A percentile compares a stretch with the other conserved stretches of the same genome.
Evolutionary conservation across 225 moss, liverwort and hornwort species (phyloP).

Genomic region (Marchantia polymorpha): DNA sequence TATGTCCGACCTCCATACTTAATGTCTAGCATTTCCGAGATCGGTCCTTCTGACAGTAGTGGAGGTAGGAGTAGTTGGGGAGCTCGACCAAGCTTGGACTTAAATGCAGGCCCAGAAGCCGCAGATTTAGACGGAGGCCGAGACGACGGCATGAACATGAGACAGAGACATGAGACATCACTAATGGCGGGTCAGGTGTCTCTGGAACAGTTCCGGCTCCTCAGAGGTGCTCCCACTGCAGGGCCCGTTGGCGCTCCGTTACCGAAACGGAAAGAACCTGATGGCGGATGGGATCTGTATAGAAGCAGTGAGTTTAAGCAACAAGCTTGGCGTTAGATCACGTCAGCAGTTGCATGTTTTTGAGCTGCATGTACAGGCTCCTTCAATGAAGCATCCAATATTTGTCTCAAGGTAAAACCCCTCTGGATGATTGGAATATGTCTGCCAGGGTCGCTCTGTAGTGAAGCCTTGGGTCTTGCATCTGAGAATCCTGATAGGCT

Average conservation of each 20-base stretch:
- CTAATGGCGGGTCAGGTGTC: conserved; percentile 29
- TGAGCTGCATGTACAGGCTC: conserved; percentile 73
- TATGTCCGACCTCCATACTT: conserved; percentile 47
- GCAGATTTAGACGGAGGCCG: conserved; percentile 63
- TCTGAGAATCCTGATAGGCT: background rate
- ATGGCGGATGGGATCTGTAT: conserved; percentile 78
- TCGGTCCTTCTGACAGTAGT: conserved; percentile 49
- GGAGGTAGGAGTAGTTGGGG: conserved; percentile 48
- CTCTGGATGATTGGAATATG: conserved; percentile 14
- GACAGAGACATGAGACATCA: conserved; percentile 31
- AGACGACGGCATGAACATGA: conserved; percentile 70
- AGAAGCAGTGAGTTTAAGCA: conserved; percentile 65
- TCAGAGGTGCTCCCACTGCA: conserved; percentile 35
- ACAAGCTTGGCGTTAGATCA: conserved; percentile 71
- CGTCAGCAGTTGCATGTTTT: conserved; percentile 33
- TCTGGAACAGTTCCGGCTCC: conserved; percentile 19
- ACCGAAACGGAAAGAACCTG: conserved; percentile 91
- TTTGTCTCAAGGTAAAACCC: conserved; percentile 10
- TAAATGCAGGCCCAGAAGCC: conserved; percentile 89
- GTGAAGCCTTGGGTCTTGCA: conserved; percentile 1
- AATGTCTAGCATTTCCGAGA: conserved; percentile 49
- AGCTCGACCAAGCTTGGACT: conserved; percentile 72
- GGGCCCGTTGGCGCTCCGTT: conserved; percentile 48
- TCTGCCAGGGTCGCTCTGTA: background rate
- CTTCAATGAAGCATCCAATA: conserved; percentile 33